Evolutionary conservation across 768 basidiomycete species (phyloP).

Genomic region (Leccinum longicurvipes): DNA sequence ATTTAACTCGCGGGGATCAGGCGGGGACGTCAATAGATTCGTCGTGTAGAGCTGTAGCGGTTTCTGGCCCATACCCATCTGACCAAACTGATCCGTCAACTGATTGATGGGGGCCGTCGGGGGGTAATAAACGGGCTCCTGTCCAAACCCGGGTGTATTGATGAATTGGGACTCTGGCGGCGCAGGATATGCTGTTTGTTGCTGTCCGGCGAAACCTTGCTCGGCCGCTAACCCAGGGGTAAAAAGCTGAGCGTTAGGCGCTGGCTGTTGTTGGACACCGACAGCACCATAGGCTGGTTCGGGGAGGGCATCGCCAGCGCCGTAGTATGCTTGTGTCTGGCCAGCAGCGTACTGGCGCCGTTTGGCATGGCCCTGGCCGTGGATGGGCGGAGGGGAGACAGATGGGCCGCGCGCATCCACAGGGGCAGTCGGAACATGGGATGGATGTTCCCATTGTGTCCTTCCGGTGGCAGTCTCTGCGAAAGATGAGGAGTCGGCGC

Average conservation of each 20-base stretch:
- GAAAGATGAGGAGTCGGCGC: slow-evolving; percentile 11
- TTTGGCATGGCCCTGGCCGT: slow-evolving; percentile 48
- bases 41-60: slow-evolving; percentile 78
- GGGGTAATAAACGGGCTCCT: slow-evolving; percentile 39
- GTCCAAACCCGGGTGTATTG: slow-evolving; percentile 42
- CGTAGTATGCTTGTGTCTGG: slow-evolving; percentile 88
- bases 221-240: slow-evolving; percentile 79
- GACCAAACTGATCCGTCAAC: slow-evolving; percentile 79
- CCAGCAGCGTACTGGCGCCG: slow-evolving; percentile 93
- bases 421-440: slow-evolving; percentile 35
- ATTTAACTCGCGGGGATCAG: slow-evolving; percentile 82
- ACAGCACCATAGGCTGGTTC: slow-evolving; percentile 43
- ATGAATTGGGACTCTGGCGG: slow-evolving; percentile 44
- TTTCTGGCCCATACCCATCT: slow-evolving; percentile 86
- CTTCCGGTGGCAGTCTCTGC: slow-evolving; percentile 80
- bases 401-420: slow-evolving; percentile 40
- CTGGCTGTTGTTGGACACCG: slow-evolving; percentile 38
- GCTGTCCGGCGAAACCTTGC: slow-evolving; percentile 64
- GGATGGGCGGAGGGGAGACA: slow-evolving; percentile 41
- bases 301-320: slow-evolving; percentile 41
- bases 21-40: slow-evolving; percentile 90
- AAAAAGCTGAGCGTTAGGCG: slow-evolving; percentile 57
- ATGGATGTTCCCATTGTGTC: slow-evolving; percentile 87
- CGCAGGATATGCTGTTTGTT: slow-evolving; percentile 52
- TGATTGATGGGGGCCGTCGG: slow-evolving; percentile 48